These are phyloP conservation scores for Cystoisospora suis DNA, from an alignment of 169 alveolate species.

Conservation along the genomic window DNA sequence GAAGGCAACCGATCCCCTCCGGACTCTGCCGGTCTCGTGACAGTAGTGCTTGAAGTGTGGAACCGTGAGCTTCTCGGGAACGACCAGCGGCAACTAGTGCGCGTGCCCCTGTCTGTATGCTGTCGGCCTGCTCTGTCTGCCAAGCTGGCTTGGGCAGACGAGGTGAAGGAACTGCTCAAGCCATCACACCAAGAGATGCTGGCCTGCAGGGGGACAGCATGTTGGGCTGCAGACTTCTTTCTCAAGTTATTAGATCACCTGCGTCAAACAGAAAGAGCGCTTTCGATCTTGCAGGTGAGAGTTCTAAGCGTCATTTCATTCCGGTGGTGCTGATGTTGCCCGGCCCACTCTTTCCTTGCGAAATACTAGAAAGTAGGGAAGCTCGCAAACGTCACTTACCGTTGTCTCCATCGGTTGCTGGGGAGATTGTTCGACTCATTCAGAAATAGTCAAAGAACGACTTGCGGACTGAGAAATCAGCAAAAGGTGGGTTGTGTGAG, in stretches of 20 bases:
- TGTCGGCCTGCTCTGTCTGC: neutral
- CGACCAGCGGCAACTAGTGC: neutral
- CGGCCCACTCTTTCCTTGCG: no score
- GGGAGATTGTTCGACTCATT: no score
- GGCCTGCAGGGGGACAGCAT: neutral
- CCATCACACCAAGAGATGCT: neutral
- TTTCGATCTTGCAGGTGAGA: slow-evolving; percentile 54
- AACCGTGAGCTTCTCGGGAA: neutral
- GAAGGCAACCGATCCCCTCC: no score
- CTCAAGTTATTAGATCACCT: neutral
- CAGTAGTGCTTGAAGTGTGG: neutral
- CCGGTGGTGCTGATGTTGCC: no score
- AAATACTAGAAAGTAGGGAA: no score
- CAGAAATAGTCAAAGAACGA: no score
- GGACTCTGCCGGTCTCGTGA: neutral
- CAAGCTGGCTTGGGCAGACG: neutral
- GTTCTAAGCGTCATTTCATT: no score
- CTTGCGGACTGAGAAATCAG: no score
- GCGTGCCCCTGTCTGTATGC: neutral
- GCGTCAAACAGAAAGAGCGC: slow-evolving; percentile 28
- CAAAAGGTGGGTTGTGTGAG: no score
- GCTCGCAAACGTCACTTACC: no score
- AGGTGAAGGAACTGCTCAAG: neutral
- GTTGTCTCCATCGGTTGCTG: no score
- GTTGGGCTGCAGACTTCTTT: neutral